Conservation (phyloP, 2,329 filamentous ascomycete genomes). For the Venturia effusa region DNA sequence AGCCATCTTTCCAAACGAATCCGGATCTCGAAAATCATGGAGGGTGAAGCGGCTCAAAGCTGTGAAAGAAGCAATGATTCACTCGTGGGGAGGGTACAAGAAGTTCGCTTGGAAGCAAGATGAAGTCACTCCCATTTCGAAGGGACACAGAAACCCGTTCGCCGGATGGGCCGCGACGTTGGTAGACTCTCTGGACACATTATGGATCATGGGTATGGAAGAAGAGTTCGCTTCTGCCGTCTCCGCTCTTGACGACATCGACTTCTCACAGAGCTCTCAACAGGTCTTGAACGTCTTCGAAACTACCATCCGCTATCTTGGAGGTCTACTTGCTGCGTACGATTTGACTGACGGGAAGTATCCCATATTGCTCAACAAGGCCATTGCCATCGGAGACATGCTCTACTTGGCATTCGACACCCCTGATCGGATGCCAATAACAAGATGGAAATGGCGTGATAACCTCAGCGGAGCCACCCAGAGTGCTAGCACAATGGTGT, state of each 20-base stretch:
- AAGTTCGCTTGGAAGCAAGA: conserved; percentile 42
- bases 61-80: conserved; percentile 27
- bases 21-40: conserved; percentile 20
- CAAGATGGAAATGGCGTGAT: conserved; percentile 28
- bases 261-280: conserved; percentile 37
- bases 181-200: conserved; percentile 49
- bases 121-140: conserved; percentile 40
- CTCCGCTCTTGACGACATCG: conserved; percentile 39
- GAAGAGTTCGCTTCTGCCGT: conserved; percentile 47
- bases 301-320: conserved; percentile 29
- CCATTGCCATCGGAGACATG: conserved; percentile 32
- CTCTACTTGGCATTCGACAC: conserved; percentile 34
- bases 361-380: conserved; percentile 26
- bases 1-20: conserved; percentile 25
- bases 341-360: conserved; percentile 26
- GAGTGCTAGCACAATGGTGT: conserved; percentile 20
- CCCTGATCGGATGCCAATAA: conserved; percentile 29
- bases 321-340: conserved; percentile 27
- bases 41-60: conserved; percentile 21
- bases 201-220: conserved; percentile 50
- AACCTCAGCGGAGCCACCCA: conserved; percentile 16
- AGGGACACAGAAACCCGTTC: conserved; percentile 36
- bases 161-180: conserved; percentile 49
- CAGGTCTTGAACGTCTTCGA: conserved; percentile 27
- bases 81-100: conserved; percentile 40